Evolutionary conservation across 2,329 filamentous ascomycete species (phyloP), one percentile per base, ranked within the genome.

Genomic region (Fusarium pseudocircinatum): DNA sequence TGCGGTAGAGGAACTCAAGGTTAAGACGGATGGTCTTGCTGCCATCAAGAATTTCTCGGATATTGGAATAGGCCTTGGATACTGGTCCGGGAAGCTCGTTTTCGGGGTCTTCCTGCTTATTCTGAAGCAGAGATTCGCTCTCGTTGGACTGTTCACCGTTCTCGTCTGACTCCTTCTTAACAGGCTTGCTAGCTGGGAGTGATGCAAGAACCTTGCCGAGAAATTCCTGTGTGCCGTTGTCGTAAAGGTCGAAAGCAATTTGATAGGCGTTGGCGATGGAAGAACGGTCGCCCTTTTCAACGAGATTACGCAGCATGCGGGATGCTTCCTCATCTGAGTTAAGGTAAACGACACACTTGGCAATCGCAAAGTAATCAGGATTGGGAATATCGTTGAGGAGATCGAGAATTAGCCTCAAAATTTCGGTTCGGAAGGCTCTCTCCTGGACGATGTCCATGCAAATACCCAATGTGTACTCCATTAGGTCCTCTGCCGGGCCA

Each of bases 371-470:
- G 83, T 97, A 98, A 81, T 99, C 96, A 1, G 96, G 96, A 67
- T 89, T 94, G 4, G 95, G 93, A 63, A 97, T 96, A 66, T 97
- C 94, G 84, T 93, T 97, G 42, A 99, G 87, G n/a, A 99, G 90
- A 67, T 96, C 94, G n/a, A 99, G 90, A 63, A 99, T 96, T 50
- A 99, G 88, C 77, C 93, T 92, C 67, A 99, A 84, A 60, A 99
- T 98, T 85, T 96, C 87, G 40, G 88, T 90, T 70, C 96, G 91
- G 79, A 98, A 89, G 53, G 92, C 91, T 60, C 96, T 91, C 84
- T 99, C 96, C 83, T 98, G 96, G 24, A 99, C 95, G 69, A 98
- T 92, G 70, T 97, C 95, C 94, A 99, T 97, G 86, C 96, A 98
- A 75, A 99, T 97, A 76, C 95, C 91, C 70, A 99, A 85, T 26